phyloP scores from a whole-genome alignment of 2,329 filamentous ascomycete genomes.

The Xylariaceae sp. region DNA sequence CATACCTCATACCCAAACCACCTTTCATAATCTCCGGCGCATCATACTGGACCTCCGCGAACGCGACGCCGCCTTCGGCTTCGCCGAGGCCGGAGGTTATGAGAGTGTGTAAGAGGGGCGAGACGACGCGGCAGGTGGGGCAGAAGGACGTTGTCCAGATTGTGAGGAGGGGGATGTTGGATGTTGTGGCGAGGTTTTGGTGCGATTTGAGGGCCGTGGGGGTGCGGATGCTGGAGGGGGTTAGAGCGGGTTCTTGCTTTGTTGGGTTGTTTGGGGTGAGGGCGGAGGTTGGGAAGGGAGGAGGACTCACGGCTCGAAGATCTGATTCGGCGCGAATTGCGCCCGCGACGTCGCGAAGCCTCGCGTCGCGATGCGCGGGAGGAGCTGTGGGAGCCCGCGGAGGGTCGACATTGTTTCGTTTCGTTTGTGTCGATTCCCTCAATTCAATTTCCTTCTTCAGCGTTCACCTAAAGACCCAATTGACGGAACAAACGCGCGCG shows the following conservation, averaged over 20 bases:
- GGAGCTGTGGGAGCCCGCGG: slow-evolving; percentile 6
- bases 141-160: slow-evolving; percentile 58
- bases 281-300: background rate
- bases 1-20: slow-evolving; percentile 48
- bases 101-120: slow-evolving; percentile 45
- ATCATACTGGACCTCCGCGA: slow-evolving; percentile 52
- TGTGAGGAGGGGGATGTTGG: slow-evolving; percentile 52
- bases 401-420: background rate
- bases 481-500: too few relatives aligned
- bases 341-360: slow-evolving; percentile 30
- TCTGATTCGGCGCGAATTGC: slow-evolving; percentile 34
- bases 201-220: slow-evolving; percentile 51
- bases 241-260: background rate
- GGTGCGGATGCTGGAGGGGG: slow-evolving; percentile 44
- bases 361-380: slow-evolving; percentile 1
- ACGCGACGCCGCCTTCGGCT: slow-evolving; percentile 51
- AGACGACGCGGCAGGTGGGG: slow-evolving; percentile 46
- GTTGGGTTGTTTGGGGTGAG: background rate
- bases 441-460: too few relatives aligned
- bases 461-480: too few relatives aligned
- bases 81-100: slow-evolving; percentile 49
- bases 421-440: too few relatives aligned
- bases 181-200: slow-evolving; percentile 49
- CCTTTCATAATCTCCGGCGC: slow-evolving; percentile 49
- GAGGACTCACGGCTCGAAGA: slow-evolving; percentile 37